Conservation (phyloP, 495 filamentous ascomycete genomes). For the Lasiosphaeria hispida region DNA sequence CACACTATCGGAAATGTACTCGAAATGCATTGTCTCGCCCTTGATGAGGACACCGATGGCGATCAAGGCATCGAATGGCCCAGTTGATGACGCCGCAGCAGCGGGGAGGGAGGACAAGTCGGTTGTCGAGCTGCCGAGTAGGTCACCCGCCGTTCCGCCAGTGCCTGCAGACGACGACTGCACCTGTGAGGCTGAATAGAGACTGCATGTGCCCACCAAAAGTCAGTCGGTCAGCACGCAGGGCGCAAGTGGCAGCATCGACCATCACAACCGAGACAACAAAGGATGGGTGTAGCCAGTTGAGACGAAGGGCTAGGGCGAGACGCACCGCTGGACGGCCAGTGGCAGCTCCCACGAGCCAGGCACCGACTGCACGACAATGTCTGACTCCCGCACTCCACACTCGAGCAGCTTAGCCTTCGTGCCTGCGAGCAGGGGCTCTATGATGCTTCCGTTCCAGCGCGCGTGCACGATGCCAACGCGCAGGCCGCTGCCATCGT, state of each 20-base stretch:
- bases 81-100: constrained; percentile 36
- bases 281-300: not conserved
- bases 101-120: constrained; percentile 51
- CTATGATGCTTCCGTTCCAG: constrained; percentile 82
- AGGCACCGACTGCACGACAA: constrained; percentile 83
- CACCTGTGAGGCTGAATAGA: constrained; percentile 84
- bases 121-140: constrained; percentile 65
- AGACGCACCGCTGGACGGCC: constrained; percentile 71
- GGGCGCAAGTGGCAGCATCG: not conserved
- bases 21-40: constrained; percentile 97
- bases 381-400: constrained; percentile 84
- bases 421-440: constrained; percentile 69
- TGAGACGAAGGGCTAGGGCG: not conserved
- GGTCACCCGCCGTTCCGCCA: constrained; percentile 71
- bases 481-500: constrained; percentile 74
- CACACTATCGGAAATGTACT: constrained; percentile 92
- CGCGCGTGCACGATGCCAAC: constrained; percentile 93
- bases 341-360: constrained; percentile 92
- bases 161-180: constrained; percentile 66
- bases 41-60: constrained; percentile 97
- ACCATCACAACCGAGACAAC: not conserved
- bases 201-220: constrained; percentile 41
- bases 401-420: constrained; percentile 51
- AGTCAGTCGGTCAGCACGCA: constrained; percentile 8
- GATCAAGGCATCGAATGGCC: constrained; percentile 87